These are phyloP conservation scores for Solanum piurae DNA, from an alignment of 257 asterid species.

Conservation along the genomic window DNA sequence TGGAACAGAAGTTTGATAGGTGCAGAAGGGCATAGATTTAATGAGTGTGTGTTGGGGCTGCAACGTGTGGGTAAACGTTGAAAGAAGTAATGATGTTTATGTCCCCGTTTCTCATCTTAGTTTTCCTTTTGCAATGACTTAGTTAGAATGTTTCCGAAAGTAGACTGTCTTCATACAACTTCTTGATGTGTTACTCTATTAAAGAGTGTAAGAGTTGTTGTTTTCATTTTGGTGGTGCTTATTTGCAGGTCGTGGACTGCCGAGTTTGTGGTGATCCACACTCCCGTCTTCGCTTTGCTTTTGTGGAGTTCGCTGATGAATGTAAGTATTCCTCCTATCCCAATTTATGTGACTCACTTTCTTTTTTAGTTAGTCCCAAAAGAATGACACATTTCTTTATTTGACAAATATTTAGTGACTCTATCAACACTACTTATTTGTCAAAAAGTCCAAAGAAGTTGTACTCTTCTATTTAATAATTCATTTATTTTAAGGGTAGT, in stretches of 20 bases:
- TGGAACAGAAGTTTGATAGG: neutral
- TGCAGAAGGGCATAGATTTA: neutral
- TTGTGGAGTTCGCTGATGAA: slow-evolving; percentile 89
- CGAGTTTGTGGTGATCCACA: slow-evolving; percentile 98
- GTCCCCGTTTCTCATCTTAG: neutral
- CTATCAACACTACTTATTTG: neutral
- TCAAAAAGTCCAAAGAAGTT: neutral
- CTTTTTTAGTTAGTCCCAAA: neutral
- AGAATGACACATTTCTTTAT: neutral
- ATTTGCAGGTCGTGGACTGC: slow-evolving; percentile 83
- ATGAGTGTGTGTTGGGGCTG: neutral
- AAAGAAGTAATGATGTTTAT: neutral
- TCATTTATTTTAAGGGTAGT: neutral
- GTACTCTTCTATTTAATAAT: neutral
- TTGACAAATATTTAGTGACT: neutral
- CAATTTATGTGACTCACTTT: neutral
- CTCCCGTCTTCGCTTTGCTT: slow-evolving; percentile 97
- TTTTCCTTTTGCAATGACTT: neutral
- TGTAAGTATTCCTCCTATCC: slow-evolving; percentile 31
- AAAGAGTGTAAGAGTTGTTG: slow-evolving; percentile 42
- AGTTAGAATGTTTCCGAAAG: neutral
- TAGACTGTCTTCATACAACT: slow-evolving; percentile 58
- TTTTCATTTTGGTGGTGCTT: neutral
- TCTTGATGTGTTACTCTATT: slow-evolving; percentile 21
- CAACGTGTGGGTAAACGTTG: neutral